Percentiles rank a stretch among this genome's conserved stretches.
These are phyloP conservation scores for Solanum pimpinellifolium DNA, from an alignment of 257 asterid species.

Conservation along the genomic window DNA sequence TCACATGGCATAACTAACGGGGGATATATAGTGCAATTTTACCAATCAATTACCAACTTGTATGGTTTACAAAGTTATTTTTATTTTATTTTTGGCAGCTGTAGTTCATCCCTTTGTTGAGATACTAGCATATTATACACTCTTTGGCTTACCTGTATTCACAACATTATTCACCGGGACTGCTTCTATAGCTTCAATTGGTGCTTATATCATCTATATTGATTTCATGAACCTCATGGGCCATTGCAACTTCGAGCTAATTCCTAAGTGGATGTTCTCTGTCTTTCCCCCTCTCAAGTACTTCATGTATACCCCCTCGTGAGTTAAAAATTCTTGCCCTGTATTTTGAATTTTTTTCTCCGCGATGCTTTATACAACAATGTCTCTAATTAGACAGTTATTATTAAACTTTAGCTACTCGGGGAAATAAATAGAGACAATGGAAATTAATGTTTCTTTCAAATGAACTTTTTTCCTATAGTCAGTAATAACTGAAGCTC, in stretches of 20 bases:
- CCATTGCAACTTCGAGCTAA: constrained; percentile 54
- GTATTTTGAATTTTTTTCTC: not conserved
- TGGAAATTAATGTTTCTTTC: not conserved
- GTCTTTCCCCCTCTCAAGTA: constrained; percentile 83
- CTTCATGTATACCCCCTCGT: constrained; percentile 62
- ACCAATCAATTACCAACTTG: not conserved
- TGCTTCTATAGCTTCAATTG: constrained; percentile 28
- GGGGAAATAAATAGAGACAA: not conserved
- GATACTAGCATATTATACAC: constrained; percentile 49
- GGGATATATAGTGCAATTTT: not conserved
- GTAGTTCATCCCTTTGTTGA: constrained; percentile 91
- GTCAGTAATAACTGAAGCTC: not conserved
- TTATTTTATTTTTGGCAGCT: constrained; percentile 30
- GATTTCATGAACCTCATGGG: constrained; percentile 60
- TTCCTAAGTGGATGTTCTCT: constrained; percentile 45
- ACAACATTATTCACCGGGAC: constrained; percentile 30
- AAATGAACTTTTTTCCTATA: not conserved
- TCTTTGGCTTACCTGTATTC: constrained; percentile 50
- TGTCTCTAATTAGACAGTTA: not conserved
- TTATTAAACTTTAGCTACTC: not conserved
- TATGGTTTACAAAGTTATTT: not conserved
- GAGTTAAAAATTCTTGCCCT: constrained; percentile 11
- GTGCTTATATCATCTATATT: constrained; percentile 30
- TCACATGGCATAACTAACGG: not conserved
- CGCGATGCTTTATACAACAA: not conserved